Percentiles rank a stretch among this genome's conserved stretches.
Evolutionary conservation across 2,329 filamentous ascomycete species (phyloP).

Genomic region (Didymella exigua): DNA sequence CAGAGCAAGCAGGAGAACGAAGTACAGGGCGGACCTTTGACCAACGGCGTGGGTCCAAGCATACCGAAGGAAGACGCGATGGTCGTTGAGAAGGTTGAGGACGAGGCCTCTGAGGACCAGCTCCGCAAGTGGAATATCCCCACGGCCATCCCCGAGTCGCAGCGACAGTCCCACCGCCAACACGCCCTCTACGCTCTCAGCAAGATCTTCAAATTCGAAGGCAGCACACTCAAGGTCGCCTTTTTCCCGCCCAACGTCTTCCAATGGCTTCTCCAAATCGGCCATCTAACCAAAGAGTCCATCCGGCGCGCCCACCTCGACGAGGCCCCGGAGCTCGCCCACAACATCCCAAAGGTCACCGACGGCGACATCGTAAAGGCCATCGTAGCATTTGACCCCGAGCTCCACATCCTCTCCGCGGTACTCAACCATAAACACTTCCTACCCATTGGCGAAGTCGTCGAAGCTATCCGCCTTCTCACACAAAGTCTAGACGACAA

Average conservation of each 20-base stretch:
- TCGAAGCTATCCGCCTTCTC: constrained; percentile 68
- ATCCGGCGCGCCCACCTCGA: constrained; percentile 50
- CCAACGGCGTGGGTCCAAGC: constrained; percentile 30
- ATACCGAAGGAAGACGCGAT: constrained; percentile 24
- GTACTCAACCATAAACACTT: constrained; percentile 68
- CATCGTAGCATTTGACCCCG: constrained; percentile 69
- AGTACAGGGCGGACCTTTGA: constrained; percentile 24
- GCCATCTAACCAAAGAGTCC: constrained; percentile 53
- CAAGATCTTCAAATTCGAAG: constrained; percentile 53
- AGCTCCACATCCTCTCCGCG: constrained; percentile 68
- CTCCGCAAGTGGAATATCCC: constrained; percentile 57
- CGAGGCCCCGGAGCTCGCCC: constrained; percentile 48
- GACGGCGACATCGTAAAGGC: constrained; percentile 67
- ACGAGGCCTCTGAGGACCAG: constrained; percentile 25
- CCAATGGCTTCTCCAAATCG: constrained; percentile 65
- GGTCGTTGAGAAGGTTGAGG: constrained; percentile 25
- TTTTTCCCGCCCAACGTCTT: constrained; percentile 60
- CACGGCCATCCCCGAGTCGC: constrained; percentile 44
- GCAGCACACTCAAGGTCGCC: constrained; percentile 44
- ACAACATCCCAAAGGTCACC: constrained; percentile 55
- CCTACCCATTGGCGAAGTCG: constrained; percentile 68
- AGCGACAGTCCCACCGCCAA: constrained; percentile 65
- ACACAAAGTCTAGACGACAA: constrained; percentile 69
- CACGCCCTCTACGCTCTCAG: constrained; percentile 64
- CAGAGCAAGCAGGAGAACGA: constrained; percentile 29